Conservation (phyloP, 768 basidiomycete genomes). For the Mycena polygramma region DNA sequence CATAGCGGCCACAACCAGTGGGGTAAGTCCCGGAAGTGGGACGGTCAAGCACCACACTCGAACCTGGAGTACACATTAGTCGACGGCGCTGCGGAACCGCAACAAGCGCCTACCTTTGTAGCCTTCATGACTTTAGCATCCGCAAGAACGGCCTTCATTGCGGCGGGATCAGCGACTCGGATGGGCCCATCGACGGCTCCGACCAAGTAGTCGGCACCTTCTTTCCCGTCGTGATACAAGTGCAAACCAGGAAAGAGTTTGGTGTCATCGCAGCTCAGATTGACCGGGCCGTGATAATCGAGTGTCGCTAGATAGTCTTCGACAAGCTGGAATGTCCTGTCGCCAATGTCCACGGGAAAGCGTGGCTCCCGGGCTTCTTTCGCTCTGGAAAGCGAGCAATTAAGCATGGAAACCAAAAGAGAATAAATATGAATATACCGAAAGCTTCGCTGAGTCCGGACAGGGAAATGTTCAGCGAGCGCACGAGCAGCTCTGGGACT, state of each 20-base stretch:
- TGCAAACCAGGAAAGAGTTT: conserved; percentile 45
- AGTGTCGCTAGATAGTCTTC: conserved; percentile 36
- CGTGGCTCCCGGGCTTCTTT: conserved; percentile 32
- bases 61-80: not conserved
- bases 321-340: conserved; percentile 38
- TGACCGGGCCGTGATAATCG: conserved; percentile 45
- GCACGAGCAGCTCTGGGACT: conserved; percentile 44
- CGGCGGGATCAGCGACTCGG: conserved; percentile 41
- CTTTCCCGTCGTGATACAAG: conserved; percentile 41
- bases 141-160: conserved; percentile 30
- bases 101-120: conserved; percentile 38
- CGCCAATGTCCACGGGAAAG: conserved; percentile 41
- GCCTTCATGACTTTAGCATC: conserved; percentile 35
- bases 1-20: conserved; percentile 48
- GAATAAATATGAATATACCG: conserved; percentile 14
- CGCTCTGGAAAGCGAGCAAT: not conserved
- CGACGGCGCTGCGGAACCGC: not conserved
- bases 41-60: conserved; percentile 47
- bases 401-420: not conserved
- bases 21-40: conserved; percentile 46
- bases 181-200: conserved; percentile 45
- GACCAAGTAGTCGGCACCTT: conserved; percentile 41
- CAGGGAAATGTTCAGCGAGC: conserved; percentile 40
- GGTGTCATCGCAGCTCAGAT: conserved; percentile 52
- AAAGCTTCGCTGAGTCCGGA: conserved; percentile 34